A percentile compares a stretch with the other conserved stretches of the same genome.
phyloP scores from a whole-genome alignment of 345 rosid genomes.

The Salix exigua region DNA sequence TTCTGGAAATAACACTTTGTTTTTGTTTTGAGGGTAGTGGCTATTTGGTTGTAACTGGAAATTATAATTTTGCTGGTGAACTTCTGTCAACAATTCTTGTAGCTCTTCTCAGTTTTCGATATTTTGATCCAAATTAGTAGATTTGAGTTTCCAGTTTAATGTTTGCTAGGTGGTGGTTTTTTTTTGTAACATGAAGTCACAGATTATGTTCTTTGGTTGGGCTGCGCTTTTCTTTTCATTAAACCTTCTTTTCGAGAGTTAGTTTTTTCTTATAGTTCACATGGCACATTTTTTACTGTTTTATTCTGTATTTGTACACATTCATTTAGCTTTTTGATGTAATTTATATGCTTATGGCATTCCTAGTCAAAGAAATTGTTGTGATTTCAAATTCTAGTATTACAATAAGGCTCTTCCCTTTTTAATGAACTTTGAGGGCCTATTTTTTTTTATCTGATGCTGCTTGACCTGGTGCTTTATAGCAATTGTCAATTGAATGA shows the following conservation, averaged over 20 bases:
- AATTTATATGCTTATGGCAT: background rate
- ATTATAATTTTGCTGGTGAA: background rate
- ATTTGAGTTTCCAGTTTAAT: conserved; percentile 1
- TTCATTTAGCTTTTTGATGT: background rate
- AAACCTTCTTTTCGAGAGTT: background rate
- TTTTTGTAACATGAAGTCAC: background rate
- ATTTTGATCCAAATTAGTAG: background rate
- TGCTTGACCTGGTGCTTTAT: background rate
- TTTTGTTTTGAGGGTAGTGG: too few species aligned
- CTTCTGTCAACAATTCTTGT: background rate
- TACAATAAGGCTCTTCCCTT: background rate
- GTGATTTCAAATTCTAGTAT: background rate
- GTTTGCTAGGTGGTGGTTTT: background rate
- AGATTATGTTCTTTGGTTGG: background rate
- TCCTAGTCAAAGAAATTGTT: background rate
- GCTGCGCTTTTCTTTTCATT: background rate
- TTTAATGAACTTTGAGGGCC: background rate
- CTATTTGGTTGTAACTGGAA: background rate
- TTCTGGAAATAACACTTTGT: too few species aligned
- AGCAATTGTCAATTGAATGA: background rate
- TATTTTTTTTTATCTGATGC: background rate
- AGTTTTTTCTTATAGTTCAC: background rate
- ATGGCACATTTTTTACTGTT: background rate
- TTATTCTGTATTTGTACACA: background rate
- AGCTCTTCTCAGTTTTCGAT: background rate